A percentile compares a stretch with the other conserved stretches of the same genome.
phyloP scores from a whole-genome alignment of 2,329 filamentous ascomycete genomes.

The Xylaria sp. region DNA sequence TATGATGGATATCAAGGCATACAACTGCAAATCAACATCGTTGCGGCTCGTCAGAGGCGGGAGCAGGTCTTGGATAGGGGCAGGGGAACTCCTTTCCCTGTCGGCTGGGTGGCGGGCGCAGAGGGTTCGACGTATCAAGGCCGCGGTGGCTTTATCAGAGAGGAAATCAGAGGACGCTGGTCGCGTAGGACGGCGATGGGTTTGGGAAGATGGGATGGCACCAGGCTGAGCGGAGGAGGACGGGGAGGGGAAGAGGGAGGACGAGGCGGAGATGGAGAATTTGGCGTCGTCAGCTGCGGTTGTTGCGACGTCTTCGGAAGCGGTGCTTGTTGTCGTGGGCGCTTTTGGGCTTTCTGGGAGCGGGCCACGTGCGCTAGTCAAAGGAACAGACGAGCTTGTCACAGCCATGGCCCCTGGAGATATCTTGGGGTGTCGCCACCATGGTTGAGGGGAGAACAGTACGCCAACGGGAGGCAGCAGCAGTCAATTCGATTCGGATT shows the following conservation, averaged over 20 bases:
- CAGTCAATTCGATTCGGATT: background rate
- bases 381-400: slow-evolving; percentile 39
- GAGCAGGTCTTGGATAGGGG: slow-evolving; percentile 80
- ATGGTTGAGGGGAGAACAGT: slow-evolving; percentile 26
- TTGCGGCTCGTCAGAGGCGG: slow-evolving; percentile 94
- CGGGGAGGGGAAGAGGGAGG: background rate
- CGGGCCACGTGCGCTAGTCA: slow-evolving; percentile 38
- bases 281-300: slow-evolving; percentile 12
- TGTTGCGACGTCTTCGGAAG: slow-evolving; percentile 40
- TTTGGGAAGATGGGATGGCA: slow-evolving; percentile 45
- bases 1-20: slow-evolving; percentile 89
- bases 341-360: slow-evolving; percentile 39
- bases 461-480: slow-evolving; percentile 11
- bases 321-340: slow-evolving; percentile 43
- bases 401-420: slow-evolving; percentile 43
- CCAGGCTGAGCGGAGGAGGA: slow-evolving; percentile 35
- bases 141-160: slow-evolving; percentile 81
- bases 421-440: slow-evolving; percentile 27
- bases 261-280: background rate
- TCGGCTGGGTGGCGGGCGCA: slow-evolving; percentile 76
- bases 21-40: slow-evolving; percentile 91
- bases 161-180: slow-evolving; percentile 60
- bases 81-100: slow-evolving; percentile 62
- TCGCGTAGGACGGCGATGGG: slow-evolving; percentile 46
- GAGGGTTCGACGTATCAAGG: slow-evolving; percentile 84